Base-by-base conservation (phyloP, 805 yeast species). In the Metschnikowia bowlesiae region DNA sequence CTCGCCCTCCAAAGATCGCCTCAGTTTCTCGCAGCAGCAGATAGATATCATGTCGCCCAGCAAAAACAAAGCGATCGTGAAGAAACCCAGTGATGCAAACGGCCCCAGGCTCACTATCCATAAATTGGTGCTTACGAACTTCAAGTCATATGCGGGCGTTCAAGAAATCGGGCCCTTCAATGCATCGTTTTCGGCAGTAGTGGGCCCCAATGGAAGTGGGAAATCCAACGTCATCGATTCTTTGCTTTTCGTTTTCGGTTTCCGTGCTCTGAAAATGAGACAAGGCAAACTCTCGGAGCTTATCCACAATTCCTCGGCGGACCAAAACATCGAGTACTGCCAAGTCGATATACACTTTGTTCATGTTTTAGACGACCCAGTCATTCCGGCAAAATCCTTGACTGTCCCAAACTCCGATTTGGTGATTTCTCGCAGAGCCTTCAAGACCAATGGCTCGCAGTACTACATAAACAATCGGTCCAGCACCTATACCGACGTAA, bases 131-230 rank as follows among this genome's bases (percentile, higher is more conserved):
- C 74, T 95, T 39, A 83, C 84, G 1, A 87, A 94, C 64, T 94
- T 94, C 79, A 94, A 94, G 64, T 90, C 97, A 0, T 94, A 94
- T 64, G 98, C 97, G 0, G 99, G 99, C 0, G 72, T 78, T 14
- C 98, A 94, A 69, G 81, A 81, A 6, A 87, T 94, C 46, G 99
- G 99, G 0, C 99, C 99, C 0, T 94, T 94, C 67, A 87, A 94
- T 60, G 70, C 91, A 35, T 89, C 95, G 5, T 95, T 94, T 62
- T 88, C 96, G 9, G 98, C 99, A 0, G 96, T 94, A 9, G 97
- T 94, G 11, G 99, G 99, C 0, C 99, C 99, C 5, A 94, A 94
- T 66, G 99, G 99, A 8, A 87, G 96, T 10, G 99, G 99, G 2
- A 94, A 94, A 68, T 91, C 98, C 13, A 94, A 95, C 63, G 97